These are phyloP conservation scores for Penicillium goetzii DNA, from an alignment of 495 filamentous ascomycete species.

Conservation along the genomic window DNA sequence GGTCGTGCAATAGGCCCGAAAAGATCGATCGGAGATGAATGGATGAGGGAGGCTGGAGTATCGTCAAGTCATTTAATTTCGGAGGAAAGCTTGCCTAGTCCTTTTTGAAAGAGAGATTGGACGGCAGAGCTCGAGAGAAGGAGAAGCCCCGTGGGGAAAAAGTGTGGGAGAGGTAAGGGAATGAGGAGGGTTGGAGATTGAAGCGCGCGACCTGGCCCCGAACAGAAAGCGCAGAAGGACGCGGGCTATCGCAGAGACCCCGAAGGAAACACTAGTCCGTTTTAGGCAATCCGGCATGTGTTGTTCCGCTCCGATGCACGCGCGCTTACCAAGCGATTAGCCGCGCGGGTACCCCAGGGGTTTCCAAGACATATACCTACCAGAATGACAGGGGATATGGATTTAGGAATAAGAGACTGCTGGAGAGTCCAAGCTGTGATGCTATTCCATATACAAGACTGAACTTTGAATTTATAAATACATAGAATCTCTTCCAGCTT, in stretches of 20 bases:
- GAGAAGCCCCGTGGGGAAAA: constrained; percentile 47
- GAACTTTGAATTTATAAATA: not conserved
- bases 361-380: not conserved
- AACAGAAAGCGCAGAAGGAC: constrained; percentile 40
- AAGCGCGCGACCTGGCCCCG: constrained; percentile 44
- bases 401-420: too few relatives aligned
- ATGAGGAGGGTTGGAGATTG: constrained; percentile 42
- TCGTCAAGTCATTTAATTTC: constrained; percentile 53
- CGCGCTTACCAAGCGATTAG: constrained; percentile 8
- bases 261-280: constrained; percentile 45
- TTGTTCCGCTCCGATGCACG: constrained; percentile 35
- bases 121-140: constrained; percentile 65
- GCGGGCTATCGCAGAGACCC: constrained; percentile 49
- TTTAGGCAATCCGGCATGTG: constrained; percentile 36
- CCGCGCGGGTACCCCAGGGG: constrained; percentile 12
- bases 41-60: constrained; percentile 21
- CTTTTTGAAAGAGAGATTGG: constrained; percentile 53
- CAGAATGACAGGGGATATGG: too few relatives aligned
- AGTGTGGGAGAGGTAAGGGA: constrained; percentile 48
- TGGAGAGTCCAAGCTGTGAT: not conserved
- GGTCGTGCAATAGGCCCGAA: constrained; percentile 62
- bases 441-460: not conserved
- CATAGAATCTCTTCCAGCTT: not conserved
- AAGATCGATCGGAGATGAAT: constrained; percentile 36
- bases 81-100: constrained; percentile 44